A percentile compares a stretch with the other conserved stretches of the same genome.
These are phyloP conservation scores for Colletotrichum echinochloae DNA, from an alignment of 2,329 filamentous ascomycete species.

Conservation along the genomic window DNA sequence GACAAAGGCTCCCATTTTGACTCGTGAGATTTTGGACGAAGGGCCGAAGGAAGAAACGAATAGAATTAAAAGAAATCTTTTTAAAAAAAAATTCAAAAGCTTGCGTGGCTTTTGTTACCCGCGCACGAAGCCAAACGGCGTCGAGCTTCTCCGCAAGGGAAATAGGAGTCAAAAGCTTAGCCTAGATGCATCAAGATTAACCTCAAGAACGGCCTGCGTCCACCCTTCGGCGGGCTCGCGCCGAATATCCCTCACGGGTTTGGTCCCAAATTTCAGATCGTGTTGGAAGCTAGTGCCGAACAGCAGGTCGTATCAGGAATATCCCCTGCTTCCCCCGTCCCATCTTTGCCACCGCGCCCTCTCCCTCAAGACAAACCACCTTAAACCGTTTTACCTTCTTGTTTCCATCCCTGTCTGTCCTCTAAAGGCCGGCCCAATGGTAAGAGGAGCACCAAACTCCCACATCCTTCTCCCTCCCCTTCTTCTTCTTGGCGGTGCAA, in stretches of 20 bases:
- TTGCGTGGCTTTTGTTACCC: neutral
- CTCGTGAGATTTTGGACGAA: neutral
- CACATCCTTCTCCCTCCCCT: neutral
- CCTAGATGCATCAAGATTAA: conserved; percentile 14
- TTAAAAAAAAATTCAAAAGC: no score
- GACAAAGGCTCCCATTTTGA: neutral
- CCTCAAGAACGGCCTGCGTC: conserved; percentile 18
- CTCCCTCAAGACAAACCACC: neutral
- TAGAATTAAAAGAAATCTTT: neutral
- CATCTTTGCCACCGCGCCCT: conserved; percentile 13
- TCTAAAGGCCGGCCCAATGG: neutral
- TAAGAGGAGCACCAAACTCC: neutral
- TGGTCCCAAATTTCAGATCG: neutral
- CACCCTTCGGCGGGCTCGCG: conserved; percentile 25
- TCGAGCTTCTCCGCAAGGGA: neutral
- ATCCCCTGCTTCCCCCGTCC: conserved; percentile 11
- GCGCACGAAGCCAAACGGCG: no score
- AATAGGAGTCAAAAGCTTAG: neutral
- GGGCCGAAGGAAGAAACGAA: no score
- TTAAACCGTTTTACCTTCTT: conserved; percentile 31
- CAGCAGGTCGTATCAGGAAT: conserved; percentile 35
- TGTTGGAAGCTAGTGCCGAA: conserved; percentile 33
- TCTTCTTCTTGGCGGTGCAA: neutral
- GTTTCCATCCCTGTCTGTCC: neutral
- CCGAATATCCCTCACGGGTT: conserved; percentile 10